Base-by-base conservation (phyloP, 352 stramenopile genomes). In the Phytophthora citricola region DNA sequence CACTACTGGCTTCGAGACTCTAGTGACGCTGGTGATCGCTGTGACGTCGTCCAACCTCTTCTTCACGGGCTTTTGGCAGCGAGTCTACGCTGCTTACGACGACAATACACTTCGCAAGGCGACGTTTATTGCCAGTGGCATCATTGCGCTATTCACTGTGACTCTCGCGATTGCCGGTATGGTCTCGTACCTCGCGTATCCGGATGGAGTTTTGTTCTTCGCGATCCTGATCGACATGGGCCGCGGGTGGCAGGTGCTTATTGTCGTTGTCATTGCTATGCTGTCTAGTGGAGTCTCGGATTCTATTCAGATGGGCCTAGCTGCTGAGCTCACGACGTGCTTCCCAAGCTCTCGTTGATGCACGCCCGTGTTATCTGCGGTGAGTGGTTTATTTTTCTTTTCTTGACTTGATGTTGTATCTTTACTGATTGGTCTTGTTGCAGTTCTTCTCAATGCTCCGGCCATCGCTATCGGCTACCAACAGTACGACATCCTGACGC, bases 41-140 rank as follows among this genome's bases (percentile, higher is more conserved):
- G 63, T 92, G 4, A 79, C 72, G 9, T 73, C 83, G 12, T 79
- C 83, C 14, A 92, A 88, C 48, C 59, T 93, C 14, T 93, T 93
- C 67, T 90, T 91, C 69, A 92, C 85, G 52, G 85, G 81, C 53
- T 93, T 86, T 55, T 93, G 85, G 85, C 85, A 92, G 66, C 83
- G 85, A 41, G 84, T 91, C 46, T 92, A 85, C 61, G 63, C 79
- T 0, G 82, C 79, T 9, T 79, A 85, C 6, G 78, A 88, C 66
- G 75, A 91, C 60, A 52, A 48, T 11, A 90, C 82, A 8, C 60
- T 93, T 20, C 72, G 66, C 46, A 78, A 74, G 27, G 82, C 71
- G n/a, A 69, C 78, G 1, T 57, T 75, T 17, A 67, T 81, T 34
- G 74, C 83, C 15, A 80, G 73, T 9, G 29, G 64, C 11, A 89